Percentiles rank a stretch among this genome's conserved stretches.
Evolutionary conservation across 2,329 filamentous ascomycete species (phyloP).

Genomic region (Ophiostoma sp.): DNA sequence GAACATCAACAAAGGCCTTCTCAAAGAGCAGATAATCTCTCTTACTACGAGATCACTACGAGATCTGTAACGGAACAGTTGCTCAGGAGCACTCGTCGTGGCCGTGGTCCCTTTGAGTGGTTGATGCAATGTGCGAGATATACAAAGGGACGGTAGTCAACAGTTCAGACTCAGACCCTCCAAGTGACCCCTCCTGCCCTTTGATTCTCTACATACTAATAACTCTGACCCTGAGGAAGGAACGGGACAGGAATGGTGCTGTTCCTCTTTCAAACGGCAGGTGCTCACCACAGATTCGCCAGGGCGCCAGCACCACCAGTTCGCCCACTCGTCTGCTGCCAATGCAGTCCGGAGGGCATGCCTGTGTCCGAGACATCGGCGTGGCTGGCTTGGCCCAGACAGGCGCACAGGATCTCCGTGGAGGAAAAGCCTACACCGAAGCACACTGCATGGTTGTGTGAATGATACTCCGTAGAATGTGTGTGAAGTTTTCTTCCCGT

Average conservation of each 20-base stretch:
- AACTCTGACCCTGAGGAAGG: not conserved
- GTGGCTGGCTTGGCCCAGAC: constrained; percentile 5
- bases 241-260: not conserved
- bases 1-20: constrained; percentile 4
- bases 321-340: not conserved
- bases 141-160: not conserved
- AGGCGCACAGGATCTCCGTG: not conserved
- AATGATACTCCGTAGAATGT: not conserved
- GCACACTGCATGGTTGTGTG: not conserved
- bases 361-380: constrained; percentile 12
- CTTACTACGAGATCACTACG: constrained; percentile 7
- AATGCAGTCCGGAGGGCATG: not conserved
- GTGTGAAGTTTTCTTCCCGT: not conserved
- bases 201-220: no score
- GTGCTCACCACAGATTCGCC: not conserved
- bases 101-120: not conserved
- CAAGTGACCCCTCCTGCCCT: not conserved
- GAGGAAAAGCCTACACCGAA: not conserved
- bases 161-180: not conserved
- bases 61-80: not conserved
- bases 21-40: not conserved
- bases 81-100: not conserved
- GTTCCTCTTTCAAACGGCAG: constrained; percentile 6
- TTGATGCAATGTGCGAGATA: not conserved
- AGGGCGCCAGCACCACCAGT: not conserved